Evolutionary conservation across 106 monocot species (phyloP).

Genomic region (Dendrobium officinale): DNA sequence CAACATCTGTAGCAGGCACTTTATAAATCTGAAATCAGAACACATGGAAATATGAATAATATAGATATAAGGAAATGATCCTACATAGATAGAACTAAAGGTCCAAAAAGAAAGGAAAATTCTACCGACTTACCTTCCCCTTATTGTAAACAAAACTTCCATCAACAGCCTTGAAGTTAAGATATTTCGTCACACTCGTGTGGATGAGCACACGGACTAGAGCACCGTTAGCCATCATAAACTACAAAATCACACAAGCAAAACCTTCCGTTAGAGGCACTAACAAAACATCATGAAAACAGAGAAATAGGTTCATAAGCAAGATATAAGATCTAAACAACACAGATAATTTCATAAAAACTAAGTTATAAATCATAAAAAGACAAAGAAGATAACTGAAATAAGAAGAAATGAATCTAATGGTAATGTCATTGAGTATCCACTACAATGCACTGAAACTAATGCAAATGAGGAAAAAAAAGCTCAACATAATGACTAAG

Average conservation of each 20-base stretch:
- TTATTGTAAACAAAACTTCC: slow-evolving; percentile 94
- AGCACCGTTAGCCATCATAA: slow-evolving; percentile 98
- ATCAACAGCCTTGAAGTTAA: slow-evolving; percentile 96
- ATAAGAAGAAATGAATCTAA: background rate
- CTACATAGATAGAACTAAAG: background rate
- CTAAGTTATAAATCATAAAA: background rate
- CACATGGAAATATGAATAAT: background rate
- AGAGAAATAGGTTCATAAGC: background rate
- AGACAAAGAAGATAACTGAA: background rate
- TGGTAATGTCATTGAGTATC: background rate
- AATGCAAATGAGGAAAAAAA: background rate
- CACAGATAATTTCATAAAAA: background rate
- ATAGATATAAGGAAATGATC: background rate
- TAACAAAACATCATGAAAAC: background rate
- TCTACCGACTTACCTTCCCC: slow-evolving; percentile 40
- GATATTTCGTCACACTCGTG: slow-evolving; percentile 79
- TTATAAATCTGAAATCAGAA: slow-evolving; percentile 55
- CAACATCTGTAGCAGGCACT: slow-evolving; percentile 79
- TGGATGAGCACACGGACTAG: slow-evolving; percentile 89
- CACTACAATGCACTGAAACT: background rate
- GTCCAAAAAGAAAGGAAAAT: background rate
- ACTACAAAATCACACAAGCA: slow-evolving; percentile 29
- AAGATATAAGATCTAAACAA: background rate
- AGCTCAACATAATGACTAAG: no score
- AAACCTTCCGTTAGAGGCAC: background rate